These are phyloP conservation scores for Penicillium fuscoglaucum DNA, from an alignment of 2,329 filamentous ascomycete genomes.

Conservation along the genomic window DNA sequence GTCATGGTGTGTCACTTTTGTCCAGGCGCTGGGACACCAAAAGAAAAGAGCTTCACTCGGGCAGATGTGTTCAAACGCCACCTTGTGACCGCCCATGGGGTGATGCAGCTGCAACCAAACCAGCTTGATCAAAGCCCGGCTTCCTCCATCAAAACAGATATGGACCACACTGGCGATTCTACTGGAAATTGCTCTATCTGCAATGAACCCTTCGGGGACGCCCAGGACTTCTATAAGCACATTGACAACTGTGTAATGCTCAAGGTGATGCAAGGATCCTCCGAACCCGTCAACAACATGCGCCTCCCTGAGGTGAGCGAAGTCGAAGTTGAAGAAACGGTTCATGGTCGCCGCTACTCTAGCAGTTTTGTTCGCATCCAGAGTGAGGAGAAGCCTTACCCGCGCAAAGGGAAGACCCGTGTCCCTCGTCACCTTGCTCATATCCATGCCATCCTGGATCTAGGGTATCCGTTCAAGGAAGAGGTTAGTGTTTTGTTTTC, in stretches of 20 bases:
- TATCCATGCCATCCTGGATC: constrained; percentile 74
- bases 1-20: background rate
- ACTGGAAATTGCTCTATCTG: background rate
- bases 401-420: constrained; percentile 84
- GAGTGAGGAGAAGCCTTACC: constrained; percentile 54
- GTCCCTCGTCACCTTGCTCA: constrained; percentile 80
- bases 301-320: background rate
- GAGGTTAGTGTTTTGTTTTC: constrained; percentile 59
- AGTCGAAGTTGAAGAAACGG: background rate
- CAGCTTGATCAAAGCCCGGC: background rate
- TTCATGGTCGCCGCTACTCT: constrained; percentile 22
- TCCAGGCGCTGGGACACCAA: background rate
- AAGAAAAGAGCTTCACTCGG: background rate
- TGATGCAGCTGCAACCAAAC: background rate
- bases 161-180: background rate
- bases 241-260: background rate
- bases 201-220: background rate
- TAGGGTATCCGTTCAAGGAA: constrained; percentile 83
- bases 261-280: background rate
- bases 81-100: background rate
- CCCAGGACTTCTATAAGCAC: background rate
- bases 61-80: background rate
- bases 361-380: constrained; percentile 39
- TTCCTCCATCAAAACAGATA: background rate
- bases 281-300: background rate